These are phyloP conservation scores for Lactarius akahatsu DNA, from an alignment of 768 basidiomycete species.

Conservation along the genomic window DNA sequence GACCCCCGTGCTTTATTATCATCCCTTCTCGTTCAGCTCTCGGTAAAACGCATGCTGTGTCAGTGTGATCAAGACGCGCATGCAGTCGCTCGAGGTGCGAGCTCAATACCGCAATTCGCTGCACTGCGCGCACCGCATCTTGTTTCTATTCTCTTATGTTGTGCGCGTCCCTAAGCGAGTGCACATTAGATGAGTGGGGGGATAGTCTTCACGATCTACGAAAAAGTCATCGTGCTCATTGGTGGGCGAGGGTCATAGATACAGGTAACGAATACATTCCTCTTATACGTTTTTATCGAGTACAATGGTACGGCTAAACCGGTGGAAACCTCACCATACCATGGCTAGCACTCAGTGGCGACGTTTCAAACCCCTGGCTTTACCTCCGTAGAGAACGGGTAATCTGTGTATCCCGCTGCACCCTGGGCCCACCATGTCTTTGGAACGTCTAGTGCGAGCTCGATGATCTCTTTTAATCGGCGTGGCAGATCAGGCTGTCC, in stretches of 20 bases:
- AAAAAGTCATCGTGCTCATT: conserved; percentile 66
- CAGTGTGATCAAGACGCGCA: conserved; percentile 95
- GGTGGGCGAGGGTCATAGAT: conserved; percentile 35
- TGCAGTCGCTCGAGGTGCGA: conserved; percentile 88
- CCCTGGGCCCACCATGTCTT: neutral
- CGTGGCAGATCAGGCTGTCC: conserved; percentile 28
- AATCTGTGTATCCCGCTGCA: conserved; percentile 28
- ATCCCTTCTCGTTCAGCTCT: too few relatives aligned
- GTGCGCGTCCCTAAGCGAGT: neutral
- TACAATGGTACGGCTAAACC: too few relatives aligned
- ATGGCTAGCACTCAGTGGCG: neutral
- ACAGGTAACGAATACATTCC: neutral
- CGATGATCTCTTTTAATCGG: conserved; percentile 11
- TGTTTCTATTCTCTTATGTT: conserved; percentile 32
- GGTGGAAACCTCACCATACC: neutral
- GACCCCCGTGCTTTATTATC: too few relatives aligned
- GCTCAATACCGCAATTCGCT: conserved; percentile 89
- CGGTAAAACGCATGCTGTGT: neutral
- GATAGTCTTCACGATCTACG: conserved; percentile 90
- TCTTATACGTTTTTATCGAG: neutral
- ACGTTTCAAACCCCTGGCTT: neutral
- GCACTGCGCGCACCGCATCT: conserved; percentile 93
- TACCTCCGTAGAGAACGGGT: conserved; percentile 17
- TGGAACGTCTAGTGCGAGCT: neutral
- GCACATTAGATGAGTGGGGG: conserved; percentile 74